A percentile compares a stretch with the other conserved stretches of the same genome.
Conservation (phyloP, 1,139 yeast genomes). For the Suhomyces choctaworum region DNA sequence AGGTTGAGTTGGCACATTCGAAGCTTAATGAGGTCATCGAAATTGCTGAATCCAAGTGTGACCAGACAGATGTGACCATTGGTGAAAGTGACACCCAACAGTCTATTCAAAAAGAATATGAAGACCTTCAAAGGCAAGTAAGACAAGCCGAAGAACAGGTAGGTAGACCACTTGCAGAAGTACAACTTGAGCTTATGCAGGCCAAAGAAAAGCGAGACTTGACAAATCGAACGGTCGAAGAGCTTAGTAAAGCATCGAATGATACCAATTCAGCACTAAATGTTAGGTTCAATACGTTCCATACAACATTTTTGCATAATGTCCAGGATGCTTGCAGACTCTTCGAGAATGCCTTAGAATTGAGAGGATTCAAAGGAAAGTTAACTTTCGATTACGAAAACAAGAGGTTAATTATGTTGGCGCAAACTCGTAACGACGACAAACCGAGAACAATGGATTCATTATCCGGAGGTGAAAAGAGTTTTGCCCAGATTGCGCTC, state of each 20-base stretch:
- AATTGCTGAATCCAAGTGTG: conserved; percentile 36
- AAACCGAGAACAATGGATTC: conserved; percentile 73
- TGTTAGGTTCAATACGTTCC: conserved; percentile 51
- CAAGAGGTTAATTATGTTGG: conserved; percentile 55
- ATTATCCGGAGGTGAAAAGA: conserved; percentile 95
- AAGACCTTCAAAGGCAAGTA: conserved; percentile 33
- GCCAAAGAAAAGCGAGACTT: conserved; percentile 30
- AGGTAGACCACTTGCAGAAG: conserved; percentile 40
- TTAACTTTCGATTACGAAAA: conserved; percentile 60
- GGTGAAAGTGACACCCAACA: conserved; percentile 35
- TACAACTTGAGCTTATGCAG: conserved; percentile 32
- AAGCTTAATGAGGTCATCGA: conserved; percentile 23
- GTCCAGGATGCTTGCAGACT: conserved; percentile 39
- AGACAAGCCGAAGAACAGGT: conserved; percentile 38
- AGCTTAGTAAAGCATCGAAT: conserved; percentile 26
- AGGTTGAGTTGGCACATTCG: conserved; percentile 19
- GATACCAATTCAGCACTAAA: conserved; percentile 38
- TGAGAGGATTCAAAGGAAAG: conserved; percentile 76
- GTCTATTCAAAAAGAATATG: conserved; percentile 38
- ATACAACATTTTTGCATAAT: conserved; percentile 38
- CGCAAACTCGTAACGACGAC: conserved; percentile 59
- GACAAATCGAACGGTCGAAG: conserved; percentile 26
- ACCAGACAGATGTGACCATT: conserved; percentile 30
- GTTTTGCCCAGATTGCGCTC: conserved; percentile 88
- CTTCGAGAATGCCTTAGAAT: conserved; percentile 59